A percentile compares a stretch with the other conserved stretches of the same genome.
phyloP scores from a whole-genome alignment of 371 early-diverging fungal genomes.

The Mucor circinelloides region DNA sequence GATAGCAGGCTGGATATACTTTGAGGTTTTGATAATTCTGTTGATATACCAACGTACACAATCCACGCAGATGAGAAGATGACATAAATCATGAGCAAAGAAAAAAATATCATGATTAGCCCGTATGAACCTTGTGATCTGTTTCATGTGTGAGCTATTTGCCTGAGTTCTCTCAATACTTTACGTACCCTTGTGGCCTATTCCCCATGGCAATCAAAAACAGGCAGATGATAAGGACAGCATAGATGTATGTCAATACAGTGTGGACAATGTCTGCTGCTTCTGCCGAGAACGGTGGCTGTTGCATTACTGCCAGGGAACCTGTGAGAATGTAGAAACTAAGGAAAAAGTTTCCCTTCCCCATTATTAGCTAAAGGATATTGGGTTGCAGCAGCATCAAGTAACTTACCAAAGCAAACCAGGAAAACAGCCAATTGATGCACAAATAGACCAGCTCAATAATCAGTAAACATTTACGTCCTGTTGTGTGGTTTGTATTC shows the following conservation, averaged over 20 bases:
- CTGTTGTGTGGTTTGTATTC: conserved; percentile 66
- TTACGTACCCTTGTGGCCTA: conserved; percentile 70
- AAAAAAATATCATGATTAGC: conserved; percentile 56
- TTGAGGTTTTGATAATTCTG: conserved; percentile 11
- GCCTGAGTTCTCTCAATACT: background rate
- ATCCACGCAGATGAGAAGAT: conserved; percentile 57
- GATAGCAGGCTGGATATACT: conserved; percentile 20
- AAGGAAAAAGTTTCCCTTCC: conserved; percentile 74
- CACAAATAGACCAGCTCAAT: conserved; percentile 75
- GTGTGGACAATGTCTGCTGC: conserved; percentile 44
- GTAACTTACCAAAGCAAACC: conserved; percentile 69
- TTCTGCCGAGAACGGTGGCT: conserved; percentile 52
- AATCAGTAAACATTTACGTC: conserved; percentile 65
- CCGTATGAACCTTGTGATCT: conserved; percentile 46
- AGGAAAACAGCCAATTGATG: conserved; percentile 73
- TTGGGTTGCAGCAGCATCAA: background rate
- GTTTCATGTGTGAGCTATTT: background rate
- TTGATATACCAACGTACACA: conserved; percentile 27
- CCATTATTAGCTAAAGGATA: background rate
- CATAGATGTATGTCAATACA: conserved; percentile 62
- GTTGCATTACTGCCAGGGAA: conserved; percentile 35
- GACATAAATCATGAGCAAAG: conserved; percentile 57
- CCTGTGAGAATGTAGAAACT: conserved; percentile 68
- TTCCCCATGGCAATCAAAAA: conserved; percentile 81
- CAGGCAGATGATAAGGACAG: conserved; percentile 45